phyloP scores from a whole-genome alignment of 1,284 basidiomycete genomes.

The Cryptococcus maquisensis region DNA sequence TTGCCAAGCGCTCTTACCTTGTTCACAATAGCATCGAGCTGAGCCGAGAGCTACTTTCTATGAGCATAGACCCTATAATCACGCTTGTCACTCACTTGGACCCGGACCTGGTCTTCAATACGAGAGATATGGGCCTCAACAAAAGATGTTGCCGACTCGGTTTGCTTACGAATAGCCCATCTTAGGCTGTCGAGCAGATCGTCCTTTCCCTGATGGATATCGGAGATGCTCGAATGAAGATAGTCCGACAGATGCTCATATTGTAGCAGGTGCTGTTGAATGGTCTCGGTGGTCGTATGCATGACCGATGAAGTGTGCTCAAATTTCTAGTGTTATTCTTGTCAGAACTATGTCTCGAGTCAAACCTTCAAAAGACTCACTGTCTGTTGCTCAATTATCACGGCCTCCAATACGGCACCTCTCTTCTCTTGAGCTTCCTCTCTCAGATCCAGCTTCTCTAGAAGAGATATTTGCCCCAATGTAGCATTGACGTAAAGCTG shows the following conservation, averaged over 20 bases:
- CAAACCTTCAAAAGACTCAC: background rate
- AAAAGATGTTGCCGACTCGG: too few relatives aligned
- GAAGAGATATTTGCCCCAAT: conserved; percentile 28
- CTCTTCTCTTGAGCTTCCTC: background rate
- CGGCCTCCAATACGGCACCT: background rate
- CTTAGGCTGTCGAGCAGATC: background rate
- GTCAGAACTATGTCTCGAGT: background rate
- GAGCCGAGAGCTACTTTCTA: too few relatives aligned
- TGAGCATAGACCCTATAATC: too few relatives aligned
- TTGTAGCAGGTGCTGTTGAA: background rate
- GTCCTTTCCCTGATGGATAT: background rate
- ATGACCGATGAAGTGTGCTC: background rate
- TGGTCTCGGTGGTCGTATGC: background rate
- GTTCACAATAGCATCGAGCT: too few relatives aligned
- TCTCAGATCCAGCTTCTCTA: conserved; percentile 16
- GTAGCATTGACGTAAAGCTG: conserved; percentile 33
- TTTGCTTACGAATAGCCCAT: background rate
- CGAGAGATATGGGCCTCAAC: too few relatives aligned
- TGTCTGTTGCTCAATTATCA: background rate
- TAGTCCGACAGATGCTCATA: too few relatives aligned
- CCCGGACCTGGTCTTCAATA: too few relatives aligned
- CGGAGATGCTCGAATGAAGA: too few relatives aligned
- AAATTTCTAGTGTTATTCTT: background rate
- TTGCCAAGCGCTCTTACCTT: too few relatives aligned
- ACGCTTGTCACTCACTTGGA: too few relatives aligned